phyloP scores from a whole-genome alignment of 108 stramenopile species.

The Nitzschia inconspicua region DNA sequence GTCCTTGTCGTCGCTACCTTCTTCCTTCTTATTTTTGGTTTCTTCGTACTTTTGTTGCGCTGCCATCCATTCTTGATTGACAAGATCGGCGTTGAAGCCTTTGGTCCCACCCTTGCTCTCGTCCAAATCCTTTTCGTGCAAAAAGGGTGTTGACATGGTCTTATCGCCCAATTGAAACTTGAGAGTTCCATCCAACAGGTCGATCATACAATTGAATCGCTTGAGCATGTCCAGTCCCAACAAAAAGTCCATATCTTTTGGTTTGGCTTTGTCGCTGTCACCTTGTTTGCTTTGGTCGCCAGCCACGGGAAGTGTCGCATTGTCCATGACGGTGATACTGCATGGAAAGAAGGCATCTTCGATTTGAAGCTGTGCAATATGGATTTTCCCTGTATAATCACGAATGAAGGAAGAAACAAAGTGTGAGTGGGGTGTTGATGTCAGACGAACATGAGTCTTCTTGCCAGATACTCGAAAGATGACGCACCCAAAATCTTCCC shows the following conservation, averaged over 20 bases:
- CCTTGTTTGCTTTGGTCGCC: neutral
- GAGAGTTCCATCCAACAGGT: constrained; percentile 68
- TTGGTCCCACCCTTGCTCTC: constrained; percentile 77
- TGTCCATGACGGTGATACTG: constrained; percentile 81
- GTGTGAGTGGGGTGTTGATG: too few relatives aligned
- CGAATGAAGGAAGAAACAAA: too few relatives aligned
- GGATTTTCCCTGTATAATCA: too few relatives aligned
- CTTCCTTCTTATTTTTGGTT: constrained; percentile 7
- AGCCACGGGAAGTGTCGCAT: constrained; percentile 32
- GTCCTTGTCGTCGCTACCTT: neutral
- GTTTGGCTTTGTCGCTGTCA: constrained; percentile 14
- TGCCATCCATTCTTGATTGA: constrained; percentile 46
- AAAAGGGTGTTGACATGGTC: constrained; percentile 62
- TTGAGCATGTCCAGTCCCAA: constrained; percentile 97
- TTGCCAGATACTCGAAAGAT: too few relatives aligned
- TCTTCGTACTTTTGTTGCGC: constrained; percentile 23
- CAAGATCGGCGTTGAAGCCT: constrained; percentile 67
- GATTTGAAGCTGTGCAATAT: constrained; percentile 67
- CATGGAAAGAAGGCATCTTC: constrained; percentile 61
- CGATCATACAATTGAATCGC: constrained; percentile 88
- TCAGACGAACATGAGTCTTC: too few relatives aligned
- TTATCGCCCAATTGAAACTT: constrained; percentile 42
- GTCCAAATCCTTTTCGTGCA: constrained; percentile 86
- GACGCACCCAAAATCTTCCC: constrained; percentile 91
- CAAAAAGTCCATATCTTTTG: constrained; percentile 93